Evolutionary conservation across 2,329 filamentous ascomycete genomes (phyloP), one percentile per base, ranked within the genome.

Genomic region (Tolypocladium sp.): DNA sequence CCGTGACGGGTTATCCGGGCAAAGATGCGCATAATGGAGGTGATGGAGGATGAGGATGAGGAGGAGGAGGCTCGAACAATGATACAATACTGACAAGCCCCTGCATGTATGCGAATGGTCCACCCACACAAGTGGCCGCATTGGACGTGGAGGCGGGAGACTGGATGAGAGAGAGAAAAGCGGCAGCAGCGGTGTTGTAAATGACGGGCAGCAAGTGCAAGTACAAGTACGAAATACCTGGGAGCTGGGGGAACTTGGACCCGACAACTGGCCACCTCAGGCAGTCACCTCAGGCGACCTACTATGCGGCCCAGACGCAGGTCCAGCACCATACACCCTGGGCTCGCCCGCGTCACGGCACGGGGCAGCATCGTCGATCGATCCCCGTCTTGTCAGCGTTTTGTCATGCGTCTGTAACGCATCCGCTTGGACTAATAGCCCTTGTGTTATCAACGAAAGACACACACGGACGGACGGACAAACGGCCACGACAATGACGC

Each of bases 241-340:
- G 8, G 20, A 53, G 20, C 33, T 53, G 30, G 30, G 27, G 20
- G 10, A 22, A 7, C 15, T 33, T 33, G 17, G 46, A n/a, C 46
- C 42, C 42, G 42, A n/a, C 42, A 22, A 25, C 42, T 44, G 42
- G 9, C 42, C 20, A 15, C 44, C n/a, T 44, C 15, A 20, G 30
- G 20, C 13, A 30, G 37, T n/a, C 22, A 44, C n/a, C 35, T 20
- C 54, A 40, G 55, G 51, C 51, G 56, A 42, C 56, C 58, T 52
- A 33, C 38, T 27, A 57, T 57, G 58, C 58, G 58, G 25, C 56
- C 55, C 42, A 27, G 51, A 60, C 49, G 58, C 58, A 59, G 58
- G 58, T 59, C 58, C 58, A 44, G 55, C 46, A 25, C 49, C 30
- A 53, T 7, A 13, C 22, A 22, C 33, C 13, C 49, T n/a, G 27